Conservation (phyloP, 495 filamentous ascomycete species). For the Neurospora sublineolata region DNA sequence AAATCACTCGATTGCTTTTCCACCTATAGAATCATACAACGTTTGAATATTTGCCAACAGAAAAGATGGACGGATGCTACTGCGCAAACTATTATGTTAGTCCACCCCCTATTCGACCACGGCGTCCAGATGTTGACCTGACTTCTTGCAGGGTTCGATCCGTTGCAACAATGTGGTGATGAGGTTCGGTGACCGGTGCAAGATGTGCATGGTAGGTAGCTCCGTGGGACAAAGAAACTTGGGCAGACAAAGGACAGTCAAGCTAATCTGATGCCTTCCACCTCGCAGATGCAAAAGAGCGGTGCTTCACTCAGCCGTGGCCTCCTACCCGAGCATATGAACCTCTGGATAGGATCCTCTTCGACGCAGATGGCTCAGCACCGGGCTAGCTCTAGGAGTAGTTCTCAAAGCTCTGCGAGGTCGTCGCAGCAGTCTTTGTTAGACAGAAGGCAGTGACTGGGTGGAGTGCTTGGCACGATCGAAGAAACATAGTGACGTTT, state of each 20-base stretch:
- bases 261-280: neutral
- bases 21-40: neutral
- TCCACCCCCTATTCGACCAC: neutral
- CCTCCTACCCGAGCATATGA: conserved; percentile 12
- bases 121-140: conserved; percentile 3
- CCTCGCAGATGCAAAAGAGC: conserved; percentile 8
- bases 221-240: neutral
- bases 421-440: neutral
- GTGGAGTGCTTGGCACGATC: neutral
- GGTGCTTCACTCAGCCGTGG: conserved; percentile 16
- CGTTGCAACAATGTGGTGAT: conserved; percentile 35
- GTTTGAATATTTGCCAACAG: neutral
- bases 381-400: neutral
- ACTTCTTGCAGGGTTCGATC: conserved; percentile 23
- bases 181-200: conserved; percentile 35
- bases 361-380: neutral
- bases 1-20: neutral
- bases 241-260: neutral
- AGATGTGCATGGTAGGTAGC: conserved; percentile 31
- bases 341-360: conserved; percentile 6
- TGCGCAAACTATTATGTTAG: conserved; percentile 44
- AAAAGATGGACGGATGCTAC: conserved; percentile 26
- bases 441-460: neutral
- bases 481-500: neutral
- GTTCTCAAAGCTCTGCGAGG: neutral